A percentile compares a stretch with the other conserved stretches of the same genome.
Evolutionary conservation across 495 filamentous ascomycete genomes (phyloP).

Genomic region (Penicillium pulvis): DNA sequence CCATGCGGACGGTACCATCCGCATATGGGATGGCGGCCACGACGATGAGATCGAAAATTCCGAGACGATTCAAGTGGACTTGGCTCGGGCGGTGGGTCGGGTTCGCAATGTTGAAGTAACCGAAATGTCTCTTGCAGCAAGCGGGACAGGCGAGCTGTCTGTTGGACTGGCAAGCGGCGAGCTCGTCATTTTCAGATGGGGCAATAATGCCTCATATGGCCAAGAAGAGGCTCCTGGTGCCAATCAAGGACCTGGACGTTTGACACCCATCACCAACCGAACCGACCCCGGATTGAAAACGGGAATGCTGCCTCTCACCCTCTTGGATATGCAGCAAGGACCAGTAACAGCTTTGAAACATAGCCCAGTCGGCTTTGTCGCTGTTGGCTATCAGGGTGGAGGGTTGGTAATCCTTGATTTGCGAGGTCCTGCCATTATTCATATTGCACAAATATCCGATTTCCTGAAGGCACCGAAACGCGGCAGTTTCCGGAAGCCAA

Average conservation of each 20-base stretch:
- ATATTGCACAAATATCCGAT: slow-evolving; percentile 64
- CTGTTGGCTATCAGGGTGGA: slow-evolving; percentile 79
- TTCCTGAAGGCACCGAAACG: slow-evolving; percentile 70
- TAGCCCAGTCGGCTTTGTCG: slow-evolving; percentile 90
- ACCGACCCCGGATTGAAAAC: slow-evolving; percentile 79
- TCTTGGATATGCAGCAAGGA: slow-evolving; percentile 81
- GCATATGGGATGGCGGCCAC: slow-evolving; percentile 88
- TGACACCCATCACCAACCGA: slow-evolving; percentile 73
- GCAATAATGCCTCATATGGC: slow-evolving; percentile 65
- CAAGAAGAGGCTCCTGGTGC: slow-evolving; percentile 58
- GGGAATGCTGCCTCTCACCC: slow-evolving; percentile 75
- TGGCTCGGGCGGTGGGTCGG: slow-evolving; percentile 78
- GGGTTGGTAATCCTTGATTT: slow-evolving; percentile 80
- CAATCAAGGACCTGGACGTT: slow-evolving; percentile 51
- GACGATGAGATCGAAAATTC: slow-evolving; percentile 92
- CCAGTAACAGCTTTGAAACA: slow-evolving; percentile 75
- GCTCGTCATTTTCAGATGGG: slow-evolving; percentile 86
- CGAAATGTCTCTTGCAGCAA: slow-evolving; percentile 66
- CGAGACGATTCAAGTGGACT: slow-evolving; percentile 77
- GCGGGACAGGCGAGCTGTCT: slow-evolving; percentile 79
- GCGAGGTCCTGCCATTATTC: slow-evolving; percentile 86
- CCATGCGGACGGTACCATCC: slow-evolving; percentile 83
- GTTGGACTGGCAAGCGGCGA: slow-evolving; percentile 81
- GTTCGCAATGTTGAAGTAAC: slow-evolving; percentile 77
- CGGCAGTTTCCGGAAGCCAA: slow-evolving; percentile 60